Evolutionary conservation across 768 basidiomycete genomes (phyloP).

Genomic region (Gloeostereum incarnatum): DNA sequence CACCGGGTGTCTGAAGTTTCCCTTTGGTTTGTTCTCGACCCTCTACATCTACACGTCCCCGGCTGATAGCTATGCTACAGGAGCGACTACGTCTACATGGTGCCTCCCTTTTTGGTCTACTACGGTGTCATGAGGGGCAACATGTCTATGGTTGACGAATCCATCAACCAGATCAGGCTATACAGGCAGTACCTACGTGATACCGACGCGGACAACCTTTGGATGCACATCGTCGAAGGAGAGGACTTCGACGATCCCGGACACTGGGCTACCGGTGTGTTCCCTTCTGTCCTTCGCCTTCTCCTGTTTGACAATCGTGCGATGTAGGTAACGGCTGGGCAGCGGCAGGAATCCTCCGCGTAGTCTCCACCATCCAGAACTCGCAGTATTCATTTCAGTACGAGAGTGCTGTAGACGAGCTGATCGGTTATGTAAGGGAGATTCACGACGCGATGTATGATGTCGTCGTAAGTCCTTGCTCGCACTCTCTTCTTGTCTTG

Average conservation of each 20-base stretch:
- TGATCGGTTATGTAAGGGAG: conserved; percentile 58
- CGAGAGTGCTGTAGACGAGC: conserved; percentile 41
- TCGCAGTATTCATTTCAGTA: conserved; percentile 45
- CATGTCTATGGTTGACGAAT: conserved; percentile 45
- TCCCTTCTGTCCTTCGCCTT: not conserved
- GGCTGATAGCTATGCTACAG: not conserved
- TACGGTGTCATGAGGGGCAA: conserved; percentile 50
- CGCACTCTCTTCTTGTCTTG: not conserved
- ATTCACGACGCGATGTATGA: conserved; percentile 68
- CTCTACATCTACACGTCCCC: not conserved
- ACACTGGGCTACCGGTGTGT: conserved; percentile 49
- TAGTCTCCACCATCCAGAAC: conserved; percentile 61
- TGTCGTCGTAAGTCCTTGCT: conserved; percentile 34
- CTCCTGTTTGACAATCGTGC: not conserved
- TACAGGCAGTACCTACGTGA: conserved; percentile 64
- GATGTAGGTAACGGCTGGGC: conserved; percentile 79
- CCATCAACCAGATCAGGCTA: conserved; percentile 62
- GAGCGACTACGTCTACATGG: conserved; percentile 9
- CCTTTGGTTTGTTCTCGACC: conserved; percentile 28
- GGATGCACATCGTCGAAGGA: conserved; percentile 69
- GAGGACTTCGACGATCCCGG: conserved; percentile 36
- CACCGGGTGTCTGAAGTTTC: conserved; percentile 43
- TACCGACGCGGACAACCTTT: conserved; percentile 38
- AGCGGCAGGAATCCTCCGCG: conserved; percentile 79
- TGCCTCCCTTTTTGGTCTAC: conserved; percentile 54